phyloP scores from a whole-genome alignment of 2,329 filamentous ascomycete species.

The Didymosphaeria variabile region DNA sequence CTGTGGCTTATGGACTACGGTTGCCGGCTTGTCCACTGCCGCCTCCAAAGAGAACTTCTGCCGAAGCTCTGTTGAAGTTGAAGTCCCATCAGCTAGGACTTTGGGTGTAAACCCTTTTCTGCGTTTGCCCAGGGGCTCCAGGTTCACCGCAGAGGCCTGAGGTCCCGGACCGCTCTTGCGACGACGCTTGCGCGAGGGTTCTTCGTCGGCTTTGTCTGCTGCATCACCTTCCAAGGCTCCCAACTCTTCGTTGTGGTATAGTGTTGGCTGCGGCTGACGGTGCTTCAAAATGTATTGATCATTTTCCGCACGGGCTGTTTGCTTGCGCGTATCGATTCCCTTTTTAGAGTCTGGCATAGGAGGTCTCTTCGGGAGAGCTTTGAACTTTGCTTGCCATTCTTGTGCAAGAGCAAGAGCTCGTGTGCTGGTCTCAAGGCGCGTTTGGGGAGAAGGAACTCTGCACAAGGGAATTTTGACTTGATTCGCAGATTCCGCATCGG shows the following conservation, averaged over 20 bases:
- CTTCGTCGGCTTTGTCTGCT: background rate
- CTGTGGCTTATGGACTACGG: background rate
- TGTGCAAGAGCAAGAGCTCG: slow-evolving; percentile 6
- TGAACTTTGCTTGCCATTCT: slow-evolving; percentile 9
- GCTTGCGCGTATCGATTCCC: background rate
- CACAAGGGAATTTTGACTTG: too few relatives aligned
- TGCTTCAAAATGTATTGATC: background rate
- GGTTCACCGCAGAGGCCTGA: slow-evolving; percentile 5
- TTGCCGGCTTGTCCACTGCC: background rate
- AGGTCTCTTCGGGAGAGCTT: background rate
- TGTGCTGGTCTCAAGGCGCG: background rate
- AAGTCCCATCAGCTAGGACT: background rate
- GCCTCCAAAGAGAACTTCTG: background rate
- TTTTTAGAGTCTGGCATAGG: too few relatives aligned
- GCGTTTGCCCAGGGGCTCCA: background rate
- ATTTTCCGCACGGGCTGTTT: background rate
- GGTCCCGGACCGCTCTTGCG: background rate
- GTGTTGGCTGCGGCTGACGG: background rate
- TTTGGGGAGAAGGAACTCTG: background rate
- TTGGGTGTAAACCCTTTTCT: background rate
- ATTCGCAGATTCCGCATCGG: background rate
- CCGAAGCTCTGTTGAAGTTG: background rate
- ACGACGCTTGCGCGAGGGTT: background rate
- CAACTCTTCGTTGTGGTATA: background rate
- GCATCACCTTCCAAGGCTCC: too few relatives aligned